phyloP scores from a whole-genome alignment of 192 early-diverging fungal species.

The Chytriomyces sp. region DNA sequence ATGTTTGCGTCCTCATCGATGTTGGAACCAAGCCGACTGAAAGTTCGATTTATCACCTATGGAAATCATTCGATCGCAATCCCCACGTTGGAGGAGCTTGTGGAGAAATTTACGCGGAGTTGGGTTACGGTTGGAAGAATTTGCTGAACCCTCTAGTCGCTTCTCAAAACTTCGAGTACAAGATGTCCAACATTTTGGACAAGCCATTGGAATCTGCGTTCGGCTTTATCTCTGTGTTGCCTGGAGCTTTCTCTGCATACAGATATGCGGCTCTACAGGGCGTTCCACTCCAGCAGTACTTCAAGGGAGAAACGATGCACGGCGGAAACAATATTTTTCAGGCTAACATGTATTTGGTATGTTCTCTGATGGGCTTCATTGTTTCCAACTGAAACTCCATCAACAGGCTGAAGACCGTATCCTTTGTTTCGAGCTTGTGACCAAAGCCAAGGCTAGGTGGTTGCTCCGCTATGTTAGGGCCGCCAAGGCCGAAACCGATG shows the following conservation, averaged over 20 bases:
- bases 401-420: conserved; percentile 77
- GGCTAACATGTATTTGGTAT: conserved; percentile 78
- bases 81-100: conserved; percentile 87
- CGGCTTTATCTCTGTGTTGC: conserved; percentile 94
- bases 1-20: conserved; percentile 84
- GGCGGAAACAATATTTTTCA: conserved; percentile 69
- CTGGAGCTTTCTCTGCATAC: conserved; percentile 89
- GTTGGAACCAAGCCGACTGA: conserved; percentile 90
- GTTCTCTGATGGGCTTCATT: neutral
- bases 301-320: conserved; percentile 47
- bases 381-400: neutral
- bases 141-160: conserved; percentile 67
- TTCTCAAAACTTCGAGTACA: conserved; percentile 77
- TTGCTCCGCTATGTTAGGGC: conserved; percentile 70
- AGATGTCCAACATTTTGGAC: conserved; percentile 56
- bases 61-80: conserved; percentile 88
- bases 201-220: conserved; percentile 78
- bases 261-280: conserved; percentile 75
- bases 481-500: conserved; percentile 82
- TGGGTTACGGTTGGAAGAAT: conserved; percentile 55
- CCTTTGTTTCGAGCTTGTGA: conserved; percentile 81
- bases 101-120: conserved; percentile 88
- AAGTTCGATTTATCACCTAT: conserved; percentile 87
- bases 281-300: conserved; percentile 73
- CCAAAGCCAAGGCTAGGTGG: conserved; percentile 71